phyloP scores from a whole-genome alignment of 139 green algal genomes.

The Closterium sp. region DNA sequence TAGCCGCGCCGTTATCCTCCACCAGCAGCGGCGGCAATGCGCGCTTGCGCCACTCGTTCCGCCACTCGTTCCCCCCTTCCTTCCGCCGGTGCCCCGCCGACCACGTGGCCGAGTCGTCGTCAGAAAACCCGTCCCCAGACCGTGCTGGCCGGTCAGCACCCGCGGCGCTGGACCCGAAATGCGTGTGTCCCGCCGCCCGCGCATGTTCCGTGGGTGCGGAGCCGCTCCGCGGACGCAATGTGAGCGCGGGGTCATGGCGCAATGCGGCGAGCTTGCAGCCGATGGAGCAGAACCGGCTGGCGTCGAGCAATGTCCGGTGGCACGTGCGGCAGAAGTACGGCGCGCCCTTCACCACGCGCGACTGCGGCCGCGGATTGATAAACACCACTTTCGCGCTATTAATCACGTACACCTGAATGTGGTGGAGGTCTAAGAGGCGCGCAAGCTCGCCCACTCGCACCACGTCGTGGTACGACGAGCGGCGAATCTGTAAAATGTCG shows the following conservation, averaged over 20 bases:
- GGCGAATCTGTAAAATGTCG: constrained; percentile 43
- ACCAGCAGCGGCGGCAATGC: background rate
- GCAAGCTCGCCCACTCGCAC: constrained; percentile 71
- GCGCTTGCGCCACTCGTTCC: background rate
- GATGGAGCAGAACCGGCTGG: constrained; percentile 45
- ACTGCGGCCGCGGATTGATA: constrained; percentile 71
- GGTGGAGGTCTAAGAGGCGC: constrained; percentile 56
- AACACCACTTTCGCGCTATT: constrained; percentile 80
- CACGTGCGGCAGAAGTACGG: constrained; percentile 36
- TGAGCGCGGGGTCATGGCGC: background rate
- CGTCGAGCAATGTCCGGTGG: constrained; percentile 31
- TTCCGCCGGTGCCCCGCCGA: background rate
- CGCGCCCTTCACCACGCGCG: constrained; percentile 13
- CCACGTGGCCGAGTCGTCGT: background rate
- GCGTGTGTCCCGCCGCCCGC: background rate
- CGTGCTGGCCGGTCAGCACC: background rate
- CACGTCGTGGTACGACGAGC: constrained; percentile 76
- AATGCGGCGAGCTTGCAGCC: constrained; percentile 43
- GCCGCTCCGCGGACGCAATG: background rate
- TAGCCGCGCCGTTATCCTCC: background rate
- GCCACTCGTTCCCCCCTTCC: background rate
- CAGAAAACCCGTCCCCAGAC: background rate
- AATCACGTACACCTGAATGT: constrained; percentile 82
- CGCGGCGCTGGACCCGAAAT: background rate
- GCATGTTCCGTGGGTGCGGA: background rate